Conservation (phyloP, 1,284 basidiomycete genomes). For the Singerocomus inundabilis region DNA sequence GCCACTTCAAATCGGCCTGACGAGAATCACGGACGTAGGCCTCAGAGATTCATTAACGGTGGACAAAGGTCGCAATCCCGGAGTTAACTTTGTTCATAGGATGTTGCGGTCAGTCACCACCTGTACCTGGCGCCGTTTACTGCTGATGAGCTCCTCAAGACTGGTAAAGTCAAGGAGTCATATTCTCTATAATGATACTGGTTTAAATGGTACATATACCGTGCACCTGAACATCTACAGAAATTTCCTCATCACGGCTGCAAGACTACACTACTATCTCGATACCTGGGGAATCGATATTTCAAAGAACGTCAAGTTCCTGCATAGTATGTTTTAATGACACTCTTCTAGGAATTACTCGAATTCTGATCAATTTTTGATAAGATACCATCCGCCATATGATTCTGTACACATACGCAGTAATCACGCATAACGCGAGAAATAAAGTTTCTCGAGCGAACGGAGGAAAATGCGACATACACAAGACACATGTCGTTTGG, state of each 20-base stretch:
- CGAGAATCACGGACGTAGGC: slow-evolving; percentile 38
- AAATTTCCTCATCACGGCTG: slow-evolving; percentile 80
- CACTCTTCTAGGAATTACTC: slow-evolving; percentile 3
- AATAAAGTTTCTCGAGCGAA: slow-evolving; percentile 43
- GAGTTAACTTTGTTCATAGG: slow-evolving; percentile 59
- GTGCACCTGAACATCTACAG: slow-evolving; percentile 86
- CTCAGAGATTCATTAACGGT: slow-evolving; percentile 65
- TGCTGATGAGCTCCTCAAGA: slow-evolving; percentile 37
- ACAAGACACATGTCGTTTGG: slow-evolving; percentile 61
- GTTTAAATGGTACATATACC: slow-evolving; percentile 61
- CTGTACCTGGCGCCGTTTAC: neutral
- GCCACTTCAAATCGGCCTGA: neutral
- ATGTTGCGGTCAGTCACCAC: slow-evolving; percentile 59
- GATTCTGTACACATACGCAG: slow-evolving; percentile 53
- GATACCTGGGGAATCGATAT: slow-evolving; percentile 52
- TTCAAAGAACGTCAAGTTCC: slow-evolving; percentile 45
- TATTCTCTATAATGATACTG: slow-evolving; percentile 74
- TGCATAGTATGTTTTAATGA: slow-evolving; percentile 47
- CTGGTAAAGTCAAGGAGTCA: slow-evolving; percentile 68
- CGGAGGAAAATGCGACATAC: slow-evolving; percentile 41
- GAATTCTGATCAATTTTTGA: neutral
- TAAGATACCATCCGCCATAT: slow-evolving; percentile 59
- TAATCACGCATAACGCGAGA: slow-evolving; percentile 49
- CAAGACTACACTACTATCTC: slow-evolving; percentile 88
- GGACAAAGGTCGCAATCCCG: slow-evolving; percentile 55